Percentiles rank a stretch among this genome's conserved stretches.
Evolutionary conservation across 2,329 filamentous ascomycete species (phyloP).

Genomic region (Phoma sp.): DNA sequence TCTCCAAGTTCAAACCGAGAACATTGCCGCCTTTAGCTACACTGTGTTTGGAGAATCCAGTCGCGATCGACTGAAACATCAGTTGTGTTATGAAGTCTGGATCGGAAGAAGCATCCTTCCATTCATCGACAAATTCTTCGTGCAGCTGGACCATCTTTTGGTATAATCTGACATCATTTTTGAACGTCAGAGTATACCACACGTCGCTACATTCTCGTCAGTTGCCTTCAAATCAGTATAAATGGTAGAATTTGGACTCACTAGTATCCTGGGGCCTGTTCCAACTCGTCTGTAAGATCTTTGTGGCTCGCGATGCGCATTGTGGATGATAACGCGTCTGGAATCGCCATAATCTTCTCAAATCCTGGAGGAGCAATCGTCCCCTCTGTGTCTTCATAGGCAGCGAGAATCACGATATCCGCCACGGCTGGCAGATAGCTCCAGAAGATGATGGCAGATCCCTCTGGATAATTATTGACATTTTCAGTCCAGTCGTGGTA

Average conservation of each 20-base stretch:
- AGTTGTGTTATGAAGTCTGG: conserved; percentile 32
- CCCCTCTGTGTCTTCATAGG: conserved; percentile 28
- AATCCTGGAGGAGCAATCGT: conserved; percentile 27
- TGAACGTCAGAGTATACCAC: conserved; percentile 36
- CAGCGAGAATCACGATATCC: conserved; percentile 28
- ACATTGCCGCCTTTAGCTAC: conserved; percentile 34
- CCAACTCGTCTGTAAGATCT: conserved; percentile 30
- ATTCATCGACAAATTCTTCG: conserved; percentile 26
- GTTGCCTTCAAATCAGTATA: neutral
- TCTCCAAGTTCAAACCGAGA: conserved; percentile 28
- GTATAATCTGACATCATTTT: conserved; percentile 25
- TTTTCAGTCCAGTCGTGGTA: conserved; percentile 32
- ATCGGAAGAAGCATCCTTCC: conserved; percentile 17
- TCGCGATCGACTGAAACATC: conserved; percentile 33
- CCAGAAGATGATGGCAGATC: conserved; percentile 33
- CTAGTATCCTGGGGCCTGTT: conserved; percentile 33
- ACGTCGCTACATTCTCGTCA: conserved; percentile 22
- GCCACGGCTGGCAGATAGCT: conserved; percentile 22
- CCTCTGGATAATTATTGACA: conserved; percentile 29
- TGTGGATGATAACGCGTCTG: conserved; percentile 19
- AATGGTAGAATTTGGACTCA: neutral
- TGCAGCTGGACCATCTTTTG: conserved; percentile 29
- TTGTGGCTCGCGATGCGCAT: conserved; percentile 32
- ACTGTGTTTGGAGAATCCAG: conserved; percentile 24
- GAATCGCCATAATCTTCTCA: conserved; percentile 30